Evolutionary conservation across 1,284 basidiomycete species (phyloP).

Genomic region (Rhodotorula sp.): DNA sequence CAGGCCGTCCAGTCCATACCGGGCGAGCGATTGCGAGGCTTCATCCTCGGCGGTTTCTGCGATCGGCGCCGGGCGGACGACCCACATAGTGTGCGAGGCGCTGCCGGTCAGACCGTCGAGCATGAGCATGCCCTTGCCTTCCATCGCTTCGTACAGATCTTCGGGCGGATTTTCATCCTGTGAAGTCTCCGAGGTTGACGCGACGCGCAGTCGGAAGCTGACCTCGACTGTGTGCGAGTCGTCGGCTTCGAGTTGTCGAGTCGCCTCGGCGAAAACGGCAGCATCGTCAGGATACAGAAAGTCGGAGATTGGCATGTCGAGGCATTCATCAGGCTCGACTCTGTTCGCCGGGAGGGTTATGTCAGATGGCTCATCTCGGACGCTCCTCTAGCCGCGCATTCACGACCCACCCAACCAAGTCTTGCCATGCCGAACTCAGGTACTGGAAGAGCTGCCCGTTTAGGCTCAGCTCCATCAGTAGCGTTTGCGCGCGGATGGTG

Average conservation of each 20-base stretch:
- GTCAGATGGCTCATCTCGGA: not conserved
- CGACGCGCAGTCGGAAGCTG: constrained; percentile 77
- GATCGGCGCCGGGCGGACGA: constrained; percentile 68
- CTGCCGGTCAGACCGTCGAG: constrained; percentile 71
- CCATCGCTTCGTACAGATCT: constrained; percentile 59
- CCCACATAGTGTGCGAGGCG: constrained; percentile 99
- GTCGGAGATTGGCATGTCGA: constrained; percentile 75
- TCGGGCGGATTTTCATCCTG: constrained; percentile 46
- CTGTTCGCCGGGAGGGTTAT: constrained; percentile 51
- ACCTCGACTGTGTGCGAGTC: constrained; percentile 93
- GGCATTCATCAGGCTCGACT: constrained; percentile 75
- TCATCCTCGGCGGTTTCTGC: constrained; percentile 32
- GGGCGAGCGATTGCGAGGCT: constrained; percentile 53
- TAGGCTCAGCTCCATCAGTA: constrained; percentile 90
- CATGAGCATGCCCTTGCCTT: constrained; percentile 99
- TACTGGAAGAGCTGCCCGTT: constrained; percentile 84
- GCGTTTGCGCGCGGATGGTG: constrained; percentile 87
- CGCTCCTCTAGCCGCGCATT: constrained; percentile 6
- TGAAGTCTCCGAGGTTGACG: constrained; percentile 50
- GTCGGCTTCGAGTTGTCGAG: constrained; percentile 77
- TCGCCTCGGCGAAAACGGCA: constrained; percentile 83
- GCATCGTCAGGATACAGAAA: constrained; percentile 80
- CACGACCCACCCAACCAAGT: constrained; percentile 77
- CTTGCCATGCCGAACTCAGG: constrained; percentile 91
- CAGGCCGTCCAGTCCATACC: constrained; percentile 52